Evolutionary conservation across 257 asterid genomes (phyloP), one percentile per base, ranked within the genome.

Genomic region (Salvia hispanica): DNA sequence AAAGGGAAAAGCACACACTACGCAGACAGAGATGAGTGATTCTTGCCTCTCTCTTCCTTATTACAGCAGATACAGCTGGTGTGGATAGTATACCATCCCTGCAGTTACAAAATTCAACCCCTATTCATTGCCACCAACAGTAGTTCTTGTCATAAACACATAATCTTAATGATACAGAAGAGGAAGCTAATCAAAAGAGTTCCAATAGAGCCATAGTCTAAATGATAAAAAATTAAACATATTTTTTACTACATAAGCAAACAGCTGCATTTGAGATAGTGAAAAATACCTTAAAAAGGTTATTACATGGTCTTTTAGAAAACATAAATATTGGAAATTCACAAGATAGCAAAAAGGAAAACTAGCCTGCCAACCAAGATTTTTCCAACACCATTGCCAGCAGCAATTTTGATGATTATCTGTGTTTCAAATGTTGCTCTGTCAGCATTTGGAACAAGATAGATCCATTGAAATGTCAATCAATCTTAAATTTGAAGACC

Each of bases 61-160:
- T 94, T 53, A 94, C 91, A 73, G 99, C 97, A 58, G 97, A 94
- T 61, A 94, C 96, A 62, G 97, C 97, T 58, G 96, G 96, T 3
- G 99, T 94, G 12, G 97, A 94, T 85, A 94, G 28, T 62, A 94
- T 81, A 61, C 96, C 97, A 31, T 91, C 96, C 93, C 97, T 94
- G 82, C 73, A 80, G 68, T 62, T 28, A 65, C 37, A 66, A 77
- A 57, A 65, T 37, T 57, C 44, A 48, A 42, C 66, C 33, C 58
- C 56, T 46, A 42, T 44, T 59, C 54, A 52, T 42, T 59, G 60
- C 48, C 65, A 54, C 21, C 51, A 10, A 12, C 52, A 66, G n/a
- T 18, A 7, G 16, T 31, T 6, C 6, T 18, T 72, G 14, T 12
- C 25, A 44, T 34, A 69, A 58, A 16, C 36, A 13, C 8, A 63